These are phyloP conservation scores for Calonectria honghensis DNA, from an alignment of 2,329 filamentous ascomycete genomes.

Conservation along the genomic window DNA sequence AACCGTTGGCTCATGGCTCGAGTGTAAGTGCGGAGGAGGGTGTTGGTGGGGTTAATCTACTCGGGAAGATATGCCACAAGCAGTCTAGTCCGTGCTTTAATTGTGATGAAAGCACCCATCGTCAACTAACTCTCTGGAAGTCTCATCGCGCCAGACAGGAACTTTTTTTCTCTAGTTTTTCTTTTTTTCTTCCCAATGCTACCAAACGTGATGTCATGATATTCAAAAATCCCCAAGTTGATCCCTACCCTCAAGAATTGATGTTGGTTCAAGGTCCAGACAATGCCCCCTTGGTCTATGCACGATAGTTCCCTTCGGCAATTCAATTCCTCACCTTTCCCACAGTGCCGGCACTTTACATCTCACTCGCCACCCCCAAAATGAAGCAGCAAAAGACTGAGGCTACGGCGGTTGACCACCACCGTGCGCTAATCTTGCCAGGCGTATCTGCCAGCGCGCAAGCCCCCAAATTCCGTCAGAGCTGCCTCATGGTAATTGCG, in stretches of 20 bases:
- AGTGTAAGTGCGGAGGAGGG: background rate
- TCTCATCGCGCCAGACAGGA: background rate
- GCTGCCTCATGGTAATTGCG: slow-evolving; percentile 18
- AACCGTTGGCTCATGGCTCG: slow-evolving; percentile 7
- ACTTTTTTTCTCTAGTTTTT: background rate
- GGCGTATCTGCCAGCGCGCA: background rate
- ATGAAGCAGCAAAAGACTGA: slow-evolving; percentile 16
- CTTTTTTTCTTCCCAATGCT: no score
- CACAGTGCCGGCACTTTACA: slow-evolving; percentile 9
- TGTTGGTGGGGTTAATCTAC: background rate
- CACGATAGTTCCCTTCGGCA: background rate
- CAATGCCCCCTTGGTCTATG: background rate
- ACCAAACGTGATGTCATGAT: background rate
- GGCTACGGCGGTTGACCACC: slow-evolving; percentile 16
- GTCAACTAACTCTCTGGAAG: background rate
- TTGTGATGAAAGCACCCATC: background rate
- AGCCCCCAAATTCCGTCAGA: slow-evolving; percentile 10
- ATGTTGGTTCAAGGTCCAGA: background rate
- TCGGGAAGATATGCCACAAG: slow-evolving; percentile 19
- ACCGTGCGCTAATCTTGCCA: slow-evolving; percentile 17
- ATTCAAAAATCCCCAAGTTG: no score
- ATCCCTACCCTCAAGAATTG: no score
- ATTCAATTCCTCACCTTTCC: no score
- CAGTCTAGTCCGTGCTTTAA: slow-evolving; percentile 17
- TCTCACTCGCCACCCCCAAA: slow-evolving; percentile 19